phyloP scores from a whole-genome alignment of 2,329 filamentous ascomycete species.

The Fusarium acutatum region DNA sequence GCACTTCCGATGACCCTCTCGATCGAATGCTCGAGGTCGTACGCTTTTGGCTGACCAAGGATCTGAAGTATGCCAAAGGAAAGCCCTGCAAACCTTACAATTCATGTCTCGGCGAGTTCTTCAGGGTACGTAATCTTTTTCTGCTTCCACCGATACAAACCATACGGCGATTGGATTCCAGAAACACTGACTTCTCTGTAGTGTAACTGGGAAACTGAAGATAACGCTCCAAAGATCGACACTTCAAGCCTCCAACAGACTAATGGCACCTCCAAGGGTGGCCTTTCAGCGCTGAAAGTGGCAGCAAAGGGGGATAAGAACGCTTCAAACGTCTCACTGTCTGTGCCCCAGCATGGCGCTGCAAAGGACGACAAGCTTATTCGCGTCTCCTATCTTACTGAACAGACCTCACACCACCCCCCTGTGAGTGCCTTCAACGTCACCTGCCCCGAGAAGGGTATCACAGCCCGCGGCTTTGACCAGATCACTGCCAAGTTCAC shows the following conservation, averaged over 20 bases:
- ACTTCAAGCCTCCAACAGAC: constrained; percentile 52
- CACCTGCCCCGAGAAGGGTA: constrained; percentile 88
- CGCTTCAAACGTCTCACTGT: constrained; percentile 59
- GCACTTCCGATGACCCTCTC: constrained; percentile 88
- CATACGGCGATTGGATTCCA: neutral
- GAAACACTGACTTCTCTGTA: constrained; percentile 49
- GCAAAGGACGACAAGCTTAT: constrained; percentile 62
- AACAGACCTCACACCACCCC: constrained; percentile 97
- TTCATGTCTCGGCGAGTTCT: constrained; percentile 95
- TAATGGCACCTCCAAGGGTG: constrained; percentile 50
- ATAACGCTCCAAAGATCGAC: constrained; percentile 73
- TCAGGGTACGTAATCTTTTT: constrained; percentile 71
- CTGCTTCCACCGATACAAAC: neutral
- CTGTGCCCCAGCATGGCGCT: constrained; percentile 59
- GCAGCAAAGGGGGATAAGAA: constrained; percentile 55
- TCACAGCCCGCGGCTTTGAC: constrained; percentile 89
- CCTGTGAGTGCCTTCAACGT: constrained; percentile 97
- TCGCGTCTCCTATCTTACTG: constrained; percentile 91
- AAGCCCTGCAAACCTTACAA: constrained; percentile 99
- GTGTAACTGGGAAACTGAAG: constrained; percentile 95
- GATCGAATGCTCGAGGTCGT: constrained; percentile 95
- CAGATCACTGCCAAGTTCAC: constrained; percentile 98
- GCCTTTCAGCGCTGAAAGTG: constrained; percentile 59
- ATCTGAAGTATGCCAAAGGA: constrained; percentile 98
- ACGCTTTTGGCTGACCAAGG: constrained; percentile 99